Percentiles rank a stretch among this genome's conserved stretches.
phyloP scores from a whole-genome alignment of 441 rosid species.

The Hypseocharis bilobata region DNA sequence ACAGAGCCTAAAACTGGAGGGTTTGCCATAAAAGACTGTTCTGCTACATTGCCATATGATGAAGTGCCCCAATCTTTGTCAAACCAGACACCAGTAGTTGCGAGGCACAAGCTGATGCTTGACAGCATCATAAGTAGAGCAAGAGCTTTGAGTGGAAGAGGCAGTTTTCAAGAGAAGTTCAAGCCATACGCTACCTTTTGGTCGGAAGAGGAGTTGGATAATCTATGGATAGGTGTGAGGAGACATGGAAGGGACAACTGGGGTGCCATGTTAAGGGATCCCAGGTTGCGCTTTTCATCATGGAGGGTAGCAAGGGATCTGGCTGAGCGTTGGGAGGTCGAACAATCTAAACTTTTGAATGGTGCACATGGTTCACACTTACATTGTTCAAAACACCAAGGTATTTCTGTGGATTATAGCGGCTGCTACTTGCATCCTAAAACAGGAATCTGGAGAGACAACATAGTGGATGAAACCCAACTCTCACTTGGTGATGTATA shows the following conservation, averaged over 20 bases:
- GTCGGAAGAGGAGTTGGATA: constrained; percentile 35
- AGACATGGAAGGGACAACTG: constrained; percentile 31
- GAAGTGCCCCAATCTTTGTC: constrained; percentile 20
- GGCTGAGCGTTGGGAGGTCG: constrained; percentile 30
- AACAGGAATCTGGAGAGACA: constrained; percentile 21
- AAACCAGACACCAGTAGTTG: constrained; percentile 21
- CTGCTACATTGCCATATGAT: constrained; percentile 12
- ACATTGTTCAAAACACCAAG: constrained; percentile 19
- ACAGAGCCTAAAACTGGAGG: constrained; percentile 21
- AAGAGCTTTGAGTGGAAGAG: constrained; percentile 23
- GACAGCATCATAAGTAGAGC: constrained; percentile 30
- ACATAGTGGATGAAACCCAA: constrained; percentile 26
- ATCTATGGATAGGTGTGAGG: constrained; percentile 33
- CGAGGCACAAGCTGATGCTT: constrained; percentile 36
- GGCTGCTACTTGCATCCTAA: constrained; percentile 15
- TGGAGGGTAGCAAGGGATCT: constrained; percentile 26
- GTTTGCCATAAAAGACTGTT: constrained; percentile 12
- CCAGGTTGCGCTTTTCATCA: constrained; percentile 25
- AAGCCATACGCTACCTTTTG: constrained; percentile 21
- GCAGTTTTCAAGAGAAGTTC: constrained; percentile 22
- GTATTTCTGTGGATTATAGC: constrained; percentile 17
- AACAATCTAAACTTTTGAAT: constrained; percentile 27
- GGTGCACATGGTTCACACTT: constrained; percentile 17
- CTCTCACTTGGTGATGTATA: constrained; percentile 35
- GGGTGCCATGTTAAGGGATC: constrained; percentile 29